Evolutionary conservation across 495 filamentous ascomycete genomes (phyloP), one percentile per base, ranked within the genome.

Genomic region (Bacidia rubella): DNA sequence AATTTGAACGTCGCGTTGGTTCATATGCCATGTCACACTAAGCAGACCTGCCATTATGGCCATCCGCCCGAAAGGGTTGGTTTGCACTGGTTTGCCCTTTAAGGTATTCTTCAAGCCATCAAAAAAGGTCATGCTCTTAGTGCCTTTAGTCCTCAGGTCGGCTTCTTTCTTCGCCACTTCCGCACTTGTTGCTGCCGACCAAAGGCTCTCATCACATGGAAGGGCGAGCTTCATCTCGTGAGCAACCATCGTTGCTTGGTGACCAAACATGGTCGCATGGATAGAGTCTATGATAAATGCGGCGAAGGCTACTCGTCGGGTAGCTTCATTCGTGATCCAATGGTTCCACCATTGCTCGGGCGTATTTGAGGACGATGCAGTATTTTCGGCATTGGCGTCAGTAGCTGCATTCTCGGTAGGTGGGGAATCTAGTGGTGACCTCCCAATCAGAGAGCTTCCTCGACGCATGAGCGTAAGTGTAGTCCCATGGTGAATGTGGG

Each of bases 261-360:
- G 92, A 0, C 92, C 92, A 66, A 97, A 98, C 86, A 98, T 95
- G 40, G 87, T 96, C 2, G 90, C 89, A 68, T 98, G 92, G 4
- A 87, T 93, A 2, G 90, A 93, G 64, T 98, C 92, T 49, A 95
- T 81, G 21, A 98, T 82, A 65, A 96, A 98, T 1, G 92, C 92
- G 15, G 83, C 90, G 72, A 96, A 98, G 0, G 90, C 92, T 2
- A 84, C 87, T 39, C 92, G 79, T 29, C 88, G 76, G 2, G 89
- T 95, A 15, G 90, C 84, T 64, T 98, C 92, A 39, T 87, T 87
- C 4, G 87, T 90, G 62, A 96, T 93, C 92, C 92, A 98, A 57
- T 88, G 82, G 57, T 88, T 86, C 92, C 92, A 98, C 68, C 84
- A 92, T 60, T 95, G 88, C 52, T 95, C 92, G 1, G 81, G 77